Evolutionary conservation across 345 rosid species (phyloP).

Genomic region (Aurinia saxatilis): DNA sequence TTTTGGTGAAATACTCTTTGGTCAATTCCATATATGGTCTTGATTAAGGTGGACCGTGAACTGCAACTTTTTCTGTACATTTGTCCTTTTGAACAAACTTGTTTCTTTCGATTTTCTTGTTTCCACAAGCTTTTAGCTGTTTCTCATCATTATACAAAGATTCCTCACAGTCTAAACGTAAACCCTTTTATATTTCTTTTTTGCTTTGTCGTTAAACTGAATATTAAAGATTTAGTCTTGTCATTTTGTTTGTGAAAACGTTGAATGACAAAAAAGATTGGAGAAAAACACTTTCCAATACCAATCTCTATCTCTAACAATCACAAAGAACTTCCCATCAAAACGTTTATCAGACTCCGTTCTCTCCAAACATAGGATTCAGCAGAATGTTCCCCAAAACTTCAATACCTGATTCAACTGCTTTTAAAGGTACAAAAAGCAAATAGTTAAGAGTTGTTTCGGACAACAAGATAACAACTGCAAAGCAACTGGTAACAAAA

Average conservation of each 20-base stretch:
- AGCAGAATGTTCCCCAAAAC: slow-evolving; percentile 67
- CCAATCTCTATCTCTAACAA: slow-evolving; percentile 72
- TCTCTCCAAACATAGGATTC: slow-evolving; percentile 88
- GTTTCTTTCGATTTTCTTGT: neutral
- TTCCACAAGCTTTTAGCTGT: slow-evolving; percentile 17
- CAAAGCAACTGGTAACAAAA: no score
- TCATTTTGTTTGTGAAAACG: neutral
- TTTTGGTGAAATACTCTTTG: neutral
- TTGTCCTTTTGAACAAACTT: slow-evolving; percentile 6
- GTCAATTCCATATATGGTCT: slow-evolving; percentile 15
- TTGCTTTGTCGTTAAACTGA: neutral
- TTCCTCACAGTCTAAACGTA: slow-evolving; percentile 19
- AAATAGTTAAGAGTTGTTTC: no score
- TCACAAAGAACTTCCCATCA: slow-evolving; percentile 82
- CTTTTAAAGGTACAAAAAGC: no score
- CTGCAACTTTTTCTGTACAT: neutral
- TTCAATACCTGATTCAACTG: slow-evolving; percentile 50
- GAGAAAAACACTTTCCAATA: slow-evolving; percentile 90
- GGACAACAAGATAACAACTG: no score
- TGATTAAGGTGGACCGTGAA: neutral
- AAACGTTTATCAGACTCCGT: slow-evolving; percentile 69
- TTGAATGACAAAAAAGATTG: slow-evolving; percentile 3
- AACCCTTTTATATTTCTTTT: neutral
- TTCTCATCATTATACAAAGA: slow-evolving; percentile 21
- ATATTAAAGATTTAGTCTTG: neutral